phyloP scores from a whole-genome alignment of 202 grass and related monocot species.

The Hordeum pubiflorum region DNA sequence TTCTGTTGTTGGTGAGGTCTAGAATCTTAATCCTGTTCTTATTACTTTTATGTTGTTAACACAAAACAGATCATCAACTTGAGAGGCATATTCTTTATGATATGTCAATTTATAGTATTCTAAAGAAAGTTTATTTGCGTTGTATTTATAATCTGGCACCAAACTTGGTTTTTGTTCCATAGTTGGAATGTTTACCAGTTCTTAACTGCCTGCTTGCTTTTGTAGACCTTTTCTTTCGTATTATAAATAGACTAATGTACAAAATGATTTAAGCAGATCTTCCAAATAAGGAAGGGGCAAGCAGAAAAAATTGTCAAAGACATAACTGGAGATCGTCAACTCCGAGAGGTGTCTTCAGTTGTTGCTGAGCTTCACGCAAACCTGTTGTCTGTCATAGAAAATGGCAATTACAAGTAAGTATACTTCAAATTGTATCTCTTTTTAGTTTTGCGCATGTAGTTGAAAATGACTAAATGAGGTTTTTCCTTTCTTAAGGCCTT shows the following conservation, averaged over 20 bases:
- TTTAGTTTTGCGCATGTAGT: neutral
- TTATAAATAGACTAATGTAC: neutral
- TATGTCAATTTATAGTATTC: neutral
- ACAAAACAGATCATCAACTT: neutral
- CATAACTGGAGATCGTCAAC: slow-evolving; percentile 48
- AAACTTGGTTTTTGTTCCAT: neutral
- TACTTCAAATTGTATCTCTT: slow-evolving; percentile 4
- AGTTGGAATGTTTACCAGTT: neutral
- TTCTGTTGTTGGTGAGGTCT: neutral
- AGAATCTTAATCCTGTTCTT: neutral
- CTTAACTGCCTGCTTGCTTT: neutral
- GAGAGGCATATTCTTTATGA: neutral
- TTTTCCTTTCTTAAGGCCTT: slow-evolving; percentile 32
- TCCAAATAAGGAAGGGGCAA: slow-evolving; percentile 64
- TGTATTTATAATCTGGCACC: neutral
- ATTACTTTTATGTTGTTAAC: neutral
- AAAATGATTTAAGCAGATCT: slow-evolving; percentile 40
- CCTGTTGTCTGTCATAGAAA: slow-evolving; percentile 62
- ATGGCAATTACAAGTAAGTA: slow-evolving; percentile 48
- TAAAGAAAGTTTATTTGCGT: neutral
- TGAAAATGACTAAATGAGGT: slow-evolving; percentile 8
- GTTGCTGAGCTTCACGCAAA: slow-evolving; percentile 62
- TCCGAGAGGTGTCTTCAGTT: slow-evolving; percentile 39
- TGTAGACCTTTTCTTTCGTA: neutral
- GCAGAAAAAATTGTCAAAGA: slow-evolving; percentile 60